Evolutionary conservation across 208 protist genomes (phyloP), one percentile per base, ranked within the genome.

Genomic region (Acanthamoeba quina): DNA sequence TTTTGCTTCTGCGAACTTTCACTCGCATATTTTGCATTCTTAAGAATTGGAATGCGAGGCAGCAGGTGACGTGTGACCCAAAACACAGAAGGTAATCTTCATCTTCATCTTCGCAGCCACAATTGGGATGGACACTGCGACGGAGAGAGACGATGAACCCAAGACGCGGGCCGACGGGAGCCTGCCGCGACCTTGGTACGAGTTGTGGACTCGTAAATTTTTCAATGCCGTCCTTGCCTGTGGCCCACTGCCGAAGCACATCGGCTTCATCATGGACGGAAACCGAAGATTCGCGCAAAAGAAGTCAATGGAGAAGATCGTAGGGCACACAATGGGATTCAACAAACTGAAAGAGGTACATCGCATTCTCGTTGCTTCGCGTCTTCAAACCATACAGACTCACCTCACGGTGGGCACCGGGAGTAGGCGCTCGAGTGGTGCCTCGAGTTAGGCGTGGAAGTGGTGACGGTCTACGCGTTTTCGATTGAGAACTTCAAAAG

Each of bases 201-300:
- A 29, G 62, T 21, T 68, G 62, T 68, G 62, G 62, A 34, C 62
- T 17, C 74, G 74, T 17, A 56, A 54, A 34, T 82, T 82, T 34
- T 82, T 82, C 47, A 54, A 47, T 7, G 9, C 34, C 9, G 74
- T 82, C 21, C n/a, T 97, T 19, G 76, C 82, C 24, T 74, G 54
- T 64, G 97, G 96, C 31, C 66, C 93, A 41, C 56, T 98, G 44
- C 98, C 98, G 5, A 52, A 94, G 49, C 98, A 98, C 91, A 94
- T 98, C 17, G 97, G 97, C 5, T 96, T 98, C 66, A 98, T 98
- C 66, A 98, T 98, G 98, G 98, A 98, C 70, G 98, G 98, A 13
- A 98, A 98, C 95, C 94, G 98, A 29, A 72, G 98, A 29, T 98
- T 86, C 64, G 98, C 97, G 4, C 74, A 93, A 49, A 62, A 58